Conservation (phyloP, 192 early-diverging fungal genomes). For the Chytriomyces sp. region DNA sequence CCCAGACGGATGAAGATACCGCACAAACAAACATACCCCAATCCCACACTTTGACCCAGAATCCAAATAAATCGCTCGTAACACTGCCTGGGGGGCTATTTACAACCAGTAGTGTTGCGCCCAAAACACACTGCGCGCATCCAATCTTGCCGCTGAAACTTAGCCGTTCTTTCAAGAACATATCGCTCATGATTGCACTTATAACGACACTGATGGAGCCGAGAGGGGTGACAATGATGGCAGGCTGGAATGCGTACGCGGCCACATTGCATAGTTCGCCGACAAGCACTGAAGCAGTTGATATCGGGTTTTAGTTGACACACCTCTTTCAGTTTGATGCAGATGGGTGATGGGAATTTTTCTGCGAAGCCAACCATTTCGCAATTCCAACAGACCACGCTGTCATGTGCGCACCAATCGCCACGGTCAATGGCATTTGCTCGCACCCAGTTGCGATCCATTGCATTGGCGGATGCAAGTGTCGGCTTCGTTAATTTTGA, state of each 20-base stretch:
- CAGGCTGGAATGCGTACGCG: conserved; percentile 95
- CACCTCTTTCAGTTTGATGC: too few species aligned
- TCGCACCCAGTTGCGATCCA: too few species aligned
- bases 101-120: conserved; percentile 63
- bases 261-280: conserved; percentile 97
- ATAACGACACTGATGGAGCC: conserved; percentile 91
- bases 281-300: conserved; percentile 66
- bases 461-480: too few species aligned
- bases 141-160: conserved; percentile 69
- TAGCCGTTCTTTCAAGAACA: conserved; percentile 71
- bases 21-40: conserved; percentile 28
- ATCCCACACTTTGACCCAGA: conserved; percentile 44
- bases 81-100: conserved; percentile 51
- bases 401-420: too few species aligned
- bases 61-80: conserved; percentile 49
- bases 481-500: neutral
- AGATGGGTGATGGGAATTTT: too few species aligned
- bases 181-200: conserved; percentile 64
- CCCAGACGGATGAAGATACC: neutral
- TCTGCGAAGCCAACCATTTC: too few species aligned
- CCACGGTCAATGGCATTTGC: too few species aligned
- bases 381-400: too few species aligned
- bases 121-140: conserved; percentile 66
- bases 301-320: too few species aligned
- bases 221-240: conserved; percentile 94